Evolutionary conservation across 352 stramenopile genomes (phyloP).

Genomic region (Plasmopara muralis): DNA sequence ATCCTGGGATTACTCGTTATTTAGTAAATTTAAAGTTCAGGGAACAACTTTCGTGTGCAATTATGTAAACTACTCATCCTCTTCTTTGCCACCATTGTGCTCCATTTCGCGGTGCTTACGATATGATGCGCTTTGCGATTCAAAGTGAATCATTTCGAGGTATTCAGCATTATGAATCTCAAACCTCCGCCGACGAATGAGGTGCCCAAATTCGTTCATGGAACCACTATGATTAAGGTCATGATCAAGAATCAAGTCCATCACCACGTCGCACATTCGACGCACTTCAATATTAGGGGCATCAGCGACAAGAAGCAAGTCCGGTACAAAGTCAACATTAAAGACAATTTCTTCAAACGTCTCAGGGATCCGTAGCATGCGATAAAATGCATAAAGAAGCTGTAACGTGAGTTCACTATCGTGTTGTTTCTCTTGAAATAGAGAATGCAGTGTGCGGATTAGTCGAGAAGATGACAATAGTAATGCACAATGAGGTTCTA

Average conservation of each 20-base stretch:
- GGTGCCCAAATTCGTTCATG: constrained; percentile 64
- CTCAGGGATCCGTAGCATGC: constrained; percentile 60
- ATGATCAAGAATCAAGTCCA: constrained; percentile 80
- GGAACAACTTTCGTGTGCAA: background rate
- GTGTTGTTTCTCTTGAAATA: constrained; percentile 85
- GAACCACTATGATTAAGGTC: constrained; percentile 51
- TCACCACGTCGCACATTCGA: constrained; percentile 80
- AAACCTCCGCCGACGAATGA: constrained; percentile 78
- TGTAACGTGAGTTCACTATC: constrained; percentile 82
- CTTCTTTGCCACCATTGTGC: constrained; percentile 24
- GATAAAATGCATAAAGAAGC: constrained; percentile 75
- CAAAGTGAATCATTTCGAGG: constrained; percentile 74
- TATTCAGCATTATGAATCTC: constrained; percentile 87
- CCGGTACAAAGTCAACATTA: constrained; percentile 61
- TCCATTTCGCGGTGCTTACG: constrained; percentile 19
- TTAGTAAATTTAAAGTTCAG: no score
- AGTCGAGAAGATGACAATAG: constrained; percentile 68
- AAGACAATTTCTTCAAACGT: constrained; percentile 81
- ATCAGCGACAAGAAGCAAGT: constrained; percentile 71
- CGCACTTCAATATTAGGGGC: constrained; percentile 76
- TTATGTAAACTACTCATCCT: constrained; percentile 7
- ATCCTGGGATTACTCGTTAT: no score
- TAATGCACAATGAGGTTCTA: constrained; percentile 80
- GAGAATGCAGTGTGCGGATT: constrained; percentile 63
- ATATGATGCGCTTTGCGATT: constrained; percentile 28